Percentiles rank a stretch among this genome's conserved stretches.
phyloP scores from a whole-genome alignment of 345 rosid species.

The Arabis alpina region DNA sequence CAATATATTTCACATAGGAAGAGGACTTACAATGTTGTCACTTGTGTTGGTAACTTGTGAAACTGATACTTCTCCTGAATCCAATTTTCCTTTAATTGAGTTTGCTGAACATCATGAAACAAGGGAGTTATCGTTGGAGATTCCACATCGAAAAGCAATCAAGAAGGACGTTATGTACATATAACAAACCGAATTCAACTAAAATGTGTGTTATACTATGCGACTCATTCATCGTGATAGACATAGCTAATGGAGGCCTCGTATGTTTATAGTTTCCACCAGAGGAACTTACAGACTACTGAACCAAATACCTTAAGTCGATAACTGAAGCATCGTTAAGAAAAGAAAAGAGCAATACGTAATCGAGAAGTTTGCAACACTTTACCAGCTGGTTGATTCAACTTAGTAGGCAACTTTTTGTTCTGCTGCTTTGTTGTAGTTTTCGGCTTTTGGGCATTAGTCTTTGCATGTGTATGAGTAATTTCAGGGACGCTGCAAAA shows the following conservation, averaged over 20 bases:
- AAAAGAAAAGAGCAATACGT: constrained; percentile 2
- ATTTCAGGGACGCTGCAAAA: constrained; percentile 41
- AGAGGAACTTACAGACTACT: background rate
- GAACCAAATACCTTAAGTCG: background rate
- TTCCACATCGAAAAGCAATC: constrained; percentile 1
- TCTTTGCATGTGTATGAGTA: constrained; percentile 30
- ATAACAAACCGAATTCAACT: background rate
- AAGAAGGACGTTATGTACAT: background rate
- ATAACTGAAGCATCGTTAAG: background rate
- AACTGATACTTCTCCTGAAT: constrained; percentile 39
- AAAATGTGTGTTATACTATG: background rate
- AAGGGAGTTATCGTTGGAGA: background rate
- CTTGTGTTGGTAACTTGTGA: constrained; percentile 36
- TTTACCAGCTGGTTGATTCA: constrained; percentile 49
- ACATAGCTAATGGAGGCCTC: constrained; percentile 1
- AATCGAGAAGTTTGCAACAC: constrained; percentile 12
- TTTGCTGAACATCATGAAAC: constrained; percentile 26
- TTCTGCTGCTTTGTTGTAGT: constrained; percentile 40
- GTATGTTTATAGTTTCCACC: constrained; percentile 16
- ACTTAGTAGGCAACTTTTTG: constrained; percentile 38
- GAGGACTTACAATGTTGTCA: constrained; percentile 37
- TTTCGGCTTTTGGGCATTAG: constrained; percentile 37
- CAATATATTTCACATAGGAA: background rate
- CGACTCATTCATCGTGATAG: background rate
- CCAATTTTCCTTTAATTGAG: constrained; percentile 6